Evolutionary conservation across 2,329 filamentous ascomycete species (phyloP), one percentile per base, ranked within the genome.

Genomic region (Apiospora aurea): DNA sequence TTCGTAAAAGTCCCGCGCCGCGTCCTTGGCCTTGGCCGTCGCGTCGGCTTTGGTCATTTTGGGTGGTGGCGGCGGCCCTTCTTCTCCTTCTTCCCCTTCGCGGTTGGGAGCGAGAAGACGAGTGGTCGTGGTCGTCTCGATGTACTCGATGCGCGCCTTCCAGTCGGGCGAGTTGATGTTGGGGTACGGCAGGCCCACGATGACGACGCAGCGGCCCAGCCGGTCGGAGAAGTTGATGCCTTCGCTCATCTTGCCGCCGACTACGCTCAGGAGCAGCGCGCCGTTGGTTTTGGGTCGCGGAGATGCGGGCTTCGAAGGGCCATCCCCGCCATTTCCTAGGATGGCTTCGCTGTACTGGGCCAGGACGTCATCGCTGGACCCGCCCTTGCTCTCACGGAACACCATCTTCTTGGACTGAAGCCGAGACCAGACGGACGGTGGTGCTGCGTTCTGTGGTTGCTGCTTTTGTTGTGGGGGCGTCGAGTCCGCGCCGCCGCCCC

Each of bases 181-280:
- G 0, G 96, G 95, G 76, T 97, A 99, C 0, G 96, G 96, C 4
- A 99, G 85, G 0, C 96, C 96, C 18, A 98, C 90, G n/a, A 98
- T 93, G 18, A 97, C 85, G 11, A 99, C 95, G 70, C 94, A 96
- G 38, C 96, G 91, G 1, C 96, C 96, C 0, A 99, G 90, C 3
- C 88, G 87, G 82, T 99, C 95, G 0, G 94, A 96, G 84, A 99
- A 99, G 83, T 99, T 99, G 84, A 99, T 99, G 75, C 96, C 96
- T 83, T 99, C 96, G 72, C 94, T 97, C 83, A 99, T 92, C 76
- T 96, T 97, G 18, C 96, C 96, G 71, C 96, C 96, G 2, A 99
- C 92, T 3, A 99, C 95, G 70, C 94, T 95, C 38, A 99, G 88
- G 0, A 99, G 88, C 0, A 98, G 84, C 0, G 93, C 96, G 0